Percentiles rank a stretch among this genome's conserved stretches.
These are phyloP conservation scores for Talaromyces trachyspermus DNA, from an alignment of 495 filamentous ascomycete genomes.

Conservation along the genomic window DNA sequence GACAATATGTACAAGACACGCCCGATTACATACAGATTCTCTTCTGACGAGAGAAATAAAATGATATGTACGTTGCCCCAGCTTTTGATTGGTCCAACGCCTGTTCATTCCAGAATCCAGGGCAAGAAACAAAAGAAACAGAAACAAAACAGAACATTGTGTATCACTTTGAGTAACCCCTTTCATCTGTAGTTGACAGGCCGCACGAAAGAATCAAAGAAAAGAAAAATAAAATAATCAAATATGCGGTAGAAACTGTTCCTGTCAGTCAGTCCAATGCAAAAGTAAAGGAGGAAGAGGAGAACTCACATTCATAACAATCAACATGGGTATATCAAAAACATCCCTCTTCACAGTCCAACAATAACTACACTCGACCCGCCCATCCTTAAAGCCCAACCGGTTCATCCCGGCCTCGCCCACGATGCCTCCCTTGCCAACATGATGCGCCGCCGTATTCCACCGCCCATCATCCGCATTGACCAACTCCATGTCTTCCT, in stretches of 20 bases:
- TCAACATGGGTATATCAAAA: conserved; percentile 98
- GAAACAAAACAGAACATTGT: conserved; percentile 5
- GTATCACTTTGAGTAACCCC: neutral
- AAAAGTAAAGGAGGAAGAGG: neutral
- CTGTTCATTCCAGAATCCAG: neutral
- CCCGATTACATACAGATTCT: neutral
- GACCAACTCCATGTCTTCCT: conserved; percentile 48
- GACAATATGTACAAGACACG: conserved; percentile 11
- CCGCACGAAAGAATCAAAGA: neutral
- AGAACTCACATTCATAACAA: conserved; percentile 86
- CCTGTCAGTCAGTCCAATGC: neutral
- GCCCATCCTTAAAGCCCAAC: conserved; percentile 76
- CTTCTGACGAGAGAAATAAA: conserved; percentile 10
- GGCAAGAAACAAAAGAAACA: conserved; percentile 3
- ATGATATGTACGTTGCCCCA: conserved; percentile 1
- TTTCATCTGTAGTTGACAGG: neutral
- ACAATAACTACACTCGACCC: conserved; percentile 88
- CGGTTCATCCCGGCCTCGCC: conserved; percentile 68
- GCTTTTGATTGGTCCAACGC: neutral
- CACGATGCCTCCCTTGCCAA: conserved; percentile 53
- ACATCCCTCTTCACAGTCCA: conserved; percentile 96
- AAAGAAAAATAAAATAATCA: conserved; percentile 17
- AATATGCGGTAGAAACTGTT: conserved; percentile 41
- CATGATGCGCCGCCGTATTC: conserved; percentile 23
- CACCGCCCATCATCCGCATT: conserved; percentile 38